These are phyloP conservation scores for Pseudognaphalium luteoalbum DNA, from an alignment of 129 eudicot genomes.

Conservation along the genomic window DNA sequence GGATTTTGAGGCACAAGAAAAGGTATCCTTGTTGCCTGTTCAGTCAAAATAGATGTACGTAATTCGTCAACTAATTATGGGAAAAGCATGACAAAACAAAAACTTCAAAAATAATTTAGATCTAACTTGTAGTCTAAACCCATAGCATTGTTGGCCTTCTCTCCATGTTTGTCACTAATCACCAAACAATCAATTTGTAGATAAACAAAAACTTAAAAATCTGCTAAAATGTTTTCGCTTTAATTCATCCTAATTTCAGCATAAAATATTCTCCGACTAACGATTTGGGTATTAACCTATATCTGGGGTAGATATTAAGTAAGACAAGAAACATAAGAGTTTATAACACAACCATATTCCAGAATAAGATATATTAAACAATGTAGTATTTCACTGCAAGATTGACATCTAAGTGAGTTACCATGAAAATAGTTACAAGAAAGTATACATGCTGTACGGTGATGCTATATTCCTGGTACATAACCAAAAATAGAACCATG, in stretches of 20 bases:
- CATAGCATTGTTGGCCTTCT: constrained; percentile 14
- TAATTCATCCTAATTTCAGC: not conserved
- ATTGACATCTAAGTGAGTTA: constrained; percentile 57
- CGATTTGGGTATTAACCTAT: constrained; percentile 9
- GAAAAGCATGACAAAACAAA: not conserved
- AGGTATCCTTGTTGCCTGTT: not conserved
- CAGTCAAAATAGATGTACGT: not conserved
- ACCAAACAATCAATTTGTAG: not conserved
- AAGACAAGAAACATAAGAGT: not conserved
- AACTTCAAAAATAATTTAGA: not conserved
- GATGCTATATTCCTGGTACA: constrained; percentile 63
- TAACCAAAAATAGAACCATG: constrained; percentile 80
- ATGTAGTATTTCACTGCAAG: constrained; percentile 25
- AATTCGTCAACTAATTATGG: not conserved
- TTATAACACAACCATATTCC: constrained; percentile 1
- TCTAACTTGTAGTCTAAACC: not conserved
- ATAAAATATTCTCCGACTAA: constrained; percentile 17
- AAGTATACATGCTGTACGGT: constrained; percentile 97
- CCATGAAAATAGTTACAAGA: constrained; percentile 77
- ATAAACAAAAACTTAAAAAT: not conserved
- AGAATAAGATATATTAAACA: constrained; percentile 23
- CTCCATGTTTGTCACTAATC: not conserved
- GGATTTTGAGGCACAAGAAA: not conserved
- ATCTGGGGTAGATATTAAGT: not conserved
- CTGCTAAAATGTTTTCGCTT: not conserved